phyloP scores from a whole-genome alignment of 306 rosid genomes.

The Quercus gilva region DNA sequence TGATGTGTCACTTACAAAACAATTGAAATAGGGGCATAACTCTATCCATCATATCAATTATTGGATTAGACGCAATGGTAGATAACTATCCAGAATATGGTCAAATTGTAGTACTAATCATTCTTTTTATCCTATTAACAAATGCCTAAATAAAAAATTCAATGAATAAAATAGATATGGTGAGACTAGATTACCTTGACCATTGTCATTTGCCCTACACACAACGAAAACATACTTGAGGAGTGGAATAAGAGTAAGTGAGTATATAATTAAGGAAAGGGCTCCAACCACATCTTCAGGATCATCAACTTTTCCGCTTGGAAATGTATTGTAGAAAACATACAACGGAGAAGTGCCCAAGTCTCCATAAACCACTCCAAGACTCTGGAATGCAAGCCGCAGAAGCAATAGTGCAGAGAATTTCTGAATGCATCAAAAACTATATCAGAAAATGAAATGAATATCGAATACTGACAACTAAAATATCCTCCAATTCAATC shows the following conservation, averaged over 20 bases:
- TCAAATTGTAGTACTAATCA: background rate
- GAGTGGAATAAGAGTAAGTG: constrained; percentile 94
- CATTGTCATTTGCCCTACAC: constrained; percentile 90
- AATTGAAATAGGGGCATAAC: background rate
- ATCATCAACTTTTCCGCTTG: constrained; percentile 51
- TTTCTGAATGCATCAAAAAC: constrained; percentile 55
- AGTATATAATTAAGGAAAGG: constrained; percentile 92
- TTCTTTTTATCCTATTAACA: background rate
- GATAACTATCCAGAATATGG: background rate
- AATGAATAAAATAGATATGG: background rate
- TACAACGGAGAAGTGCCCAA: constrained; percentile 98
- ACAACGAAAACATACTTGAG: constrained; percentile 86
- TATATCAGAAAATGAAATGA: constrained; percentile 28
- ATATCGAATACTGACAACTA: background rate
- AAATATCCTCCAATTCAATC: background rate
- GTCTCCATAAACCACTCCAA: constrained; percentile 98
- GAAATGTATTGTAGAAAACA: constrained; percentile 92
- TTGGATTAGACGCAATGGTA: background rate
- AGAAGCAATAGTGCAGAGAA: constrained; percentile 76
- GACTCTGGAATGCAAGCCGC: constrained; percentile 96
- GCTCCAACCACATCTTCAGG: constrained; percentile 90
- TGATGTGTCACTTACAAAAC: background rate
- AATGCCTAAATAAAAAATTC: background rate
- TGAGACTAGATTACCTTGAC: constrained; percentile 71
- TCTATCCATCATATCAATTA: background rate